phyloP scores from a whole-genome alignment of 164 flowering plant species.

The Aristolochia fimbriata region DNA sequence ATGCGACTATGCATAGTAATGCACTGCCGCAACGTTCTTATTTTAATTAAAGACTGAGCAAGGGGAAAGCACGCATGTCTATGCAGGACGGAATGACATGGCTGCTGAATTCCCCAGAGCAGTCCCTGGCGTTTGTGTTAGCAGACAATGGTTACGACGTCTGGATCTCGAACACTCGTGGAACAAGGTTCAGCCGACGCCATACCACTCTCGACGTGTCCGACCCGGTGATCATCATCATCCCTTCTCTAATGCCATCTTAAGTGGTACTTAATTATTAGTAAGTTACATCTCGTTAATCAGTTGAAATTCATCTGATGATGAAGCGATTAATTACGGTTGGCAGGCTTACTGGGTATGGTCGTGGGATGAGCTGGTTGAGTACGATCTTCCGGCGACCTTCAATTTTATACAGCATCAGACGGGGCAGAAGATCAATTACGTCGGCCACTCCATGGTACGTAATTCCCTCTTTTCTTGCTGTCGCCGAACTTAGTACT shows the following conservation, averaged over 20 bases:
- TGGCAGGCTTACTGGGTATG: constrained; percentile 60
- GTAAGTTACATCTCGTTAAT: not conserved
- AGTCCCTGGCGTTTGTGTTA: constrained; percentile 45
- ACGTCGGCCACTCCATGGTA: constrained; percentile 61
- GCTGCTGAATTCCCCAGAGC: constrained; percentile 46
- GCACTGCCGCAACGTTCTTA: too few species aligned
- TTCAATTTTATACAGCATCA: constrained; percentile 29
- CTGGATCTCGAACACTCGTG: constrained; percentile 68
- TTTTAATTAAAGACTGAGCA: too few species aligned
- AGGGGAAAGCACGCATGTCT: too few species aligned
- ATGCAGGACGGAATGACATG: constrained; percentile 66
- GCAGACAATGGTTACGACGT: constrained; percentile 71
- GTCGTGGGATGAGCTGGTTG: constrained; percentile 75
- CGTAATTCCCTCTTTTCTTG: not conserved
- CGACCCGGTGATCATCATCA: constrained; percentile 16
- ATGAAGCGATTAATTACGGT: too few species aligned
- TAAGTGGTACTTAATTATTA: too few species aligned
- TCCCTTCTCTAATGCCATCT: not conserved
- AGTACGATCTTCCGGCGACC: constrained; percentile 44
- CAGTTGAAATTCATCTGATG: not conserved
- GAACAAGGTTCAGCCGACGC: constrained; percentile 47
- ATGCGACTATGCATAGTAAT: too few species aligned
- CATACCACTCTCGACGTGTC: constrained; percentile 33
- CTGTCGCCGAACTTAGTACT: too few species aligned
- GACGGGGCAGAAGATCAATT: constrained; percentile 56